These are phyloP conservation scores for Salisapilia sapeloensis DNA, from an alignment of 352 stramenopile genomes.

Conservation along the genomic window DNA sequence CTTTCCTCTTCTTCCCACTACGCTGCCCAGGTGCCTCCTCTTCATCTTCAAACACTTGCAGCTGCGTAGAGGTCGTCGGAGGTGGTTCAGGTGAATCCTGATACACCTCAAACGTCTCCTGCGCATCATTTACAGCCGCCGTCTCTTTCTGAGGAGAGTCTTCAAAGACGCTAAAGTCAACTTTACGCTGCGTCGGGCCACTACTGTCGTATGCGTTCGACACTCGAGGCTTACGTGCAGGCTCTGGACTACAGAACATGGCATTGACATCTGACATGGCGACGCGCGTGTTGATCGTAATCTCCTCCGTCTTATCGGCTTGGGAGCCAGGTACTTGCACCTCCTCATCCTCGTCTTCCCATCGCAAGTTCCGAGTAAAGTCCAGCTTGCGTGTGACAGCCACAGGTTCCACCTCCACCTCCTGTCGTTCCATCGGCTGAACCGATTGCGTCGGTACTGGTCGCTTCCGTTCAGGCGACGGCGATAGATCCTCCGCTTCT, in stretches of 20 bases:
- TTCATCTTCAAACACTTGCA: background rate
- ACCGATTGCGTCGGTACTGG: too few species aligned
- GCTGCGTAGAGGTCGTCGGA: conserved; percentile 13
- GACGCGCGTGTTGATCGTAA: conserved; percentile 78
- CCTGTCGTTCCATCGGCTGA: too few species aligned
- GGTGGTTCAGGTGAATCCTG: conserved; percentile 6
- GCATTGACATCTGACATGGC: conserved; percentile 70
- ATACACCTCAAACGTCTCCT: conserved; percentile 6
- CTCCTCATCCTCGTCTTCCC: background rate
- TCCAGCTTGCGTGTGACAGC: too few species aligned
- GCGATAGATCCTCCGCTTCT: too few species aligned
- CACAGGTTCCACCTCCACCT: too few species aligned
- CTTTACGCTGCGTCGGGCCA: conserved; percentile 59
- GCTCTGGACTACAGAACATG: conserved; percentile 74
- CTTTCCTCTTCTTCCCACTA: too few species aligned
- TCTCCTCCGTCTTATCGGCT: conserved; percentile 23
- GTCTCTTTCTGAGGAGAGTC: conserved; percentile 40
- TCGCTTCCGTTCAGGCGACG: too few species aligned
- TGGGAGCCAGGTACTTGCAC: background rate
- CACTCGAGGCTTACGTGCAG: conserved; percentile 15
- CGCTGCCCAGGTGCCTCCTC: background rate
- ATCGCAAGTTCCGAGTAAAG: too few species aligned
- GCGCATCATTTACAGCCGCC: background rate
- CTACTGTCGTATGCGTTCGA: conserved; percentile 27
- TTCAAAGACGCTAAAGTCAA: conserved; percentile 74